These are phyloP conservation scores for Geotrichum restrictum DNA, from an alignment of 1,139 yeast species.

Conservation along the genomic window DNA sequence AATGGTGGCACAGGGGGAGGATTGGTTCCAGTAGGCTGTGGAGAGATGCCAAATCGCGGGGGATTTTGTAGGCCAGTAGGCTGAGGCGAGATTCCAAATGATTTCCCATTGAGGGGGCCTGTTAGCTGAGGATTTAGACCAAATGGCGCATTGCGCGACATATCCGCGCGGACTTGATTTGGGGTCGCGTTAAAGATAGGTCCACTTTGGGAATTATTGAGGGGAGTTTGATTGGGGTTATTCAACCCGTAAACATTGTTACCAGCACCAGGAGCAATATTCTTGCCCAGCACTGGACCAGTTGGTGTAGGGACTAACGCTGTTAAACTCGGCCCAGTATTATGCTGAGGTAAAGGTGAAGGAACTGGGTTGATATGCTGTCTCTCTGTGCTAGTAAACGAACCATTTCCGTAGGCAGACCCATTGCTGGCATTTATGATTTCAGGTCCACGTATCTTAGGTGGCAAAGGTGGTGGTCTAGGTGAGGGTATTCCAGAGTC, in stretches of 20 bases:
- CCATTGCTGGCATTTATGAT: not conserved
- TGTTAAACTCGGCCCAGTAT: conserved; percentile 11
- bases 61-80: not conserved
- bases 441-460: conserved; percentile 13
- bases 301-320: conserved; percentile 16
- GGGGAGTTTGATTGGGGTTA: conserved; percentile 7
- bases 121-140: not conserved
- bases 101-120: not conserved
- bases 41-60: conserved; percentile 10
- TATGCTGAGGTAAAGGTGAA: conserved; percentile 12
- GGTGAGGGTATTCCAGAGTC: conserved; percentile 3
- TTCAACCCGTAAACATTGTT: conserved; percentile 8
- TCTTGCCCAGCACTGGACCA: conserved; percentile 12
- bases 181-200: not conserved
- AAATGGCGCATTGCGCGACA: conserved; percentile 21
- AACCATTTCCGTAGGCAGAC: not conserved
- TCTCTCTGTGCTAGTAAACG: not conserved
- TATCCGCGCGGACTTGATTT: not conserved
- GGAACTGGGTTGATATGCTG: conserved; percentile 1
- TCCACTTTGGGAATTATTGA: not conserved
- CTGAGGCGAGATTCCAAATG: not conserved
- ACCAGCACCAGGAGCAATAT: not conserved
- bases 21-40: conserved; percentile 17
- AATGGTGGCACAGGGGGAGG: conserved; percentile 12
- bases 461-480: conserved; percentile 21